A percentile compares a stretch with the other conserved stretches of the same genome.
Evolutionary conservation across 495 filamentous ascomycete genomes (phyloP).

Genomic region (Podospora didyma): DNA sequence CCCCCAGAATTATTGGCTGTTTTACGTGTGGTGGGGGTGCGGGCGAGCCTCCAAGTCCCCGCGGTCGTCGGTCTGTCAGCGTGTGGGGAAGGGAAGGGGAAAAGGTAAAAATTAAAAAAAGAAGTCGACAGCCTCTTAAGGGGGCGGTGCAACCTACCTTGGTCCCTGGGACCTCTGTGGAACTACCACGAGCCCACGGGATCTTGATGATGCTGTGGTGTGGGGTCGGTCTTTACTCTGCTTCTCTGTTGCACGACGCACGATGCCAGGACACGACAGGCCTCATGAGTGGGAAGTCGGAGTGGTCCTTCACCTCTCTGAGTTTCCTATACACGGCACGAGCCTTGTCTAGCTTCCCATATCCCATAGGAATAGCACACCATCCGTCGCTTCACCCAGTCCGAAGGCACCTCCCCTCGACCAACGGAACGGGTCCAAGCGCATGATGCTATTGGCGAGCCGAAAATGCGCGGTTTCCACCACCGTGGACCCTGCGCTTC

Average conservation of each 20-base stretch:
- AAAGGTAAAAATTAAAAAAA: constrained; percentile 36
- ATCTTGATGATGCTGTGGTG: background rate
- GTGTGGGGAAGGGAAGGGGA: constrained; percentile 19
- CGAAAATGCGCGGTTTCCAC: background rate
- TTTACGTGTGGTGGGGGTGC: constrained; percentile 18
- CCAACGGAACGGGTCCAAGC: background rate
- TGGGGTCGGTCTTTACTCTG: too few relatives aligned
- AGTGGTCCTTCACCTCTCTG: background rate
- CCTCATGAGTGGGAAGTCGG: background rate
- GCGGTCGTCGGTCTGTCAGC: background rate
- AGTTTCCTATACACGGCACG: constrained; percentile 4
- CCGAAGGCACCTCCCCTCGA: background rate
- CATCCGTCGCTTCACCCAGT: too few relatives aligned
- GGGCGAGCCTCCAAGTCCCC: background rate
- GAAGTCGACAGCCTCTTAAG: constrained; percentile 16
- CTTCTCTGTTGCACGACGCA: background rate
- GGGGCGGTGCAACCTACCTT: constrained; percentile 31
- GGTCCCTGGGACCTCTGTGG: constrained; percentile 12
- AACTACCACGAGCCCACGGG: constrained; percentile 2
- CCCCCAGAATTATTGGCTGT: constrained; percentile 17
- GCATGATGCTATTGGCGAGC: background rate
- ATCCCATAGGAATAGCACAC: too few relatives aligned
- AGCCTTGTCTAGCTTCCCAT: constrained; percentile 1
- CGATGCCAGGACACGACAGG: background rate
- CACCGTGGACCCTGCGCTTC: background rate